Conservation (phyloP, 2,329 filamentous ascomycete species). For the Fonsecaea erecta region DNA sequence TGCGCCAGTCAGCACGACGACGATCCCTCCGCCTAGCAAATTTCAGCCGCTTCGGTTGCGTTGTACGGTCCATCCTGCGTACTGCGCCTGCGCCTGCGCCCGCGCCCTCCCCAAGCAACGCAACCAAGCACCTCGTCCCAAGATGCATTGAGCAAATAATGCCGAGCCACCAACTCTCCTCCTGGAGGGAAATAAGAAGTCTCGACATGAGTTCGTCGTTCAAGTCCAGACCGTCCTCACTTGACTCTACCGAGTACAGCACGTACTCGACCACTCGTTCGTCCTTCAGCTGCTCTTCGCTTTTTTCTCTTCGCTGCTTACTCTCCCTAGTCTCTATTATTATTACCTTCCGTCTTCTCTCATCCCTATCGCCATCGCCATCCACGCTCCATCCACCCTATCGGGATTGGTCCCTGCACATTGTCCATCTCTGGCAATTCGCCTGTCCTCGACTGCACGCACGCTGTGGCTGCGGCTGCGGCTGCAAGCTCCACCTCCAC, state of each 20-base stretch:
- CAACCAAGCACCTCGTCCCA: too few species aligned
- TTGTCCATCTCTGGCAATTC: conserved; percentile 12
- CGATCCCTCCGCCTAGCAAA: neutral
- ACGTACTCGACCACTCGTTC: neutral
- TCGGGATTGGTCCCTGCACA: neutral
- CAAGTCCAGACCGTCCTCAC: too few species aligned
- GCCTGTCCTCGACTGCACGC: conserved; percentile 3
- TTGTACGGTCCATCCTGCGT: neutral
- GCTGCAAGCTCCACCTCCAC: neutral
- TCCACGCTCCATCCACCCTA: neutral
- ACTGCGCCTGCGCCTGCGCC: neutral
- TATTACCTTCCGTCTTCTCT: neutral
- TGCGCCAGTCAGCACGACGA: conserved; percentile 16
- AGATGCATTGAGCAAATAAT: too few species aligned
- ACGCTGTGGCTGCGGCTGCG: neutral
- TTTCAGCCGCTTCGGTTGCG: neutral
- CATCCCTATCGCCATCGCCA: conserved; percentile 5
- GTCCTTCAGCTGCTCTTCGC: neutral
- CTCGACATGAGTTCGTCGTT: neutral
- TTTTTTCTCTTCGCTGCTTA: neutral
- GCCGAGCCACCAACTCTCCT: conserved; percentile 18
- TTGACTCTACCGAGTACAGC: neutral
- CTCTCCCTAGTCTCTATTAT: neutral
- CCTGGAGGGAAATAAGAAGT: conserved; percentile 2
- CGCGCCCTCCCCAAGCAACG: neutral